These are phyloP conservation scores for Limnanthes douglasii DNA, from an alignment of 345 rosid genomes.

Conservation along the genomic window DNA sequence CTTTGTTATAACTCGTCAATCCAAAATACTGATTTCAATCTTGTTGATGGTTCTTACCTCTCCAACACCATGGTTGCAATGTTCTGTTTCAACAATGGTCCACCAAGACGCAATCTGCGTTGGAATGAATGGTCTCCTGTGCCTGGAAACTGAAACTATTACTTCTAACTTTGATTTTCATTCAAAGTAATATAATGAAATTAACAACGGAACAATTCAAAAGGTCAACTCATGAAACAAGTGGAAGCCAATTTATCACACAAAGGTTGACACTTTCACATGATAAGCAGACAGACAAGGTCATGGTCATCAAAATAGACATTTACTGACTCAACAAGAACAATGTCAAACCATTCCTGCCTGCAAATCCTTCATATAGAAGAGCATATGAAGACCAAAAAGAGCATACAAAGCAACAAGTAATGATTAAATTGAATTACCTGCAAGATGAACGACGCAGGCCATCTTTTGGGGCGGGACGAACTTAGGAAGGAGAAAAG, in stretches of 20 bases:
- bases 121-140: conserved; percentile 93
- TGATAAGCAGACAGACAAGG: no score
- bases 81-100: conserved; percentile 76
- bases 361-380: no score
- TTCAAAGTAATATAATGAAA: no score
- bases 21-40: conserved; percentile 1
- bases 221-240: background rate
- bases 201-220: no score
- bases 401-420: background rate
- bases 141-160: no score
- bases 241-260: background rate
- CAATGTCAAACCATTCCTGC: no score
- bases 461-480: conserved; percentile 80
- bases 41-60: conserved; percentile 67
- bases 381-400: no score
- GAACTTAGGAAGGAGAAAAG: conserved; percentile 65
- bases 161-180: no score
- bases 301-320: no score
- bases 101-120: conserved; percentile 84
- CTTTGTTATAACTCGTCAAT: no score
- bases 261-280: no score
- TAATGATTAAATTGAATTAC: conserved; percentile 16
- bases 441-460: conserved; percentile 98
- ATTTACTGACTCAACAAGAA: no score
- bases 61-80: conserved; percentile 96